Conservation (phyloP, 177 flowering plant species). For the Telopea speciosissima region DNA sequence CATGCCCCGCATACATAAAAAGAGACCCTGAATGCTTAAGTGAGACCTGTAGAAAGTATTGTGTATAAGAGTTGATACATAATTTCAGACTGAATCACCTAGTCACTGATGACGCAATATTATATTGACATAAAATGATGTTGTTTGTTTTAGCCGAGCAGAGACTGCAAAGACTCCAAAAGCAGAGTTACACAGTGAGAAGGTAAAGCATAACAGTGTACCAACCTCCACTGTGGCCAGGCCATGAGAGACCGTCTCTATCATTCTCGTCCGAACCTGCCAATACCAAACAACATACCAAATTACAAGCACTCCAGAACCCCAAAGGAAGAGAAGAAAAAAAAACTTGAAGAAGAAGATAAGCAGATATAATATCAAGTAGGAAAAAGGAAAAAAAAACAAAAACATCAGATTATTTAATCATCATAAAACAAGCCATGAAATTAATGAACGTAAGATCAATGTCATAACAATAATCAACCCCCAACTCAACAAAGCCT, state of each 20-base stretch:
- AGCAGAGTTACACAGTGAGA: neutral
- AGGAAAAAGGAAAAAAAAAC: neutral
- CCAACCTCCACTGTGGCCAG: conserved; percentile 83
- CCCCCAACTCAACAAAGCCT: too few species aligned
- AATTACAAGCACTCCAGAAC: neutral
- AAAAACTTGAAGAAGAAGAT: neutral
- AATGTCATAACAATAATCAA: too few species aligned
- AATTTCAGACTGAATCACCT: conserved; percentile 7
- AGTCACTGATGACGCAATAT: neutral
- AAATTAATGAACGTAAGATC: neutral
- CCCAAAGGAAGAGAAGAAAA: neutral
- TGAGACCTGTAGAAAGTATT: conserved; percentile 56
- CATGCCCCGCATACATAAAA: conserved; percentile 95
- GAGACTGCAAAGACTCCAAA: too few species aligned
- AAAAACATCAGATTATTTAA: neutral
- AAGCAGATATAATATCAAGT: neutral
- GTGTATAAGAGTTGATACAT: neutral
- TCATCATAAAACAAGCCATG: neutral
- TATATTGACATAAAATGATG: neutral
- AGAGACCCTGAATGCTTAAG: conserved; percentile 97
- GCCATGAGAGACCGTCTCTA: conserved; percentile 87
- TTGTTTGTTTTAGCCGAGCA: too few species aligned
- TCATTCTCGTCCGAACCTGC: conserved; percentile 78
- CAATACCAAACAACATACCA: conserved; percentile 6
- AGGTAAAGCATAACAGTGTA: neutral